These are phyloP conservation scores for Flaveria robusta DNA, from an alignment of 129 eudicot species.

Conservation along the genomic window DNA sequence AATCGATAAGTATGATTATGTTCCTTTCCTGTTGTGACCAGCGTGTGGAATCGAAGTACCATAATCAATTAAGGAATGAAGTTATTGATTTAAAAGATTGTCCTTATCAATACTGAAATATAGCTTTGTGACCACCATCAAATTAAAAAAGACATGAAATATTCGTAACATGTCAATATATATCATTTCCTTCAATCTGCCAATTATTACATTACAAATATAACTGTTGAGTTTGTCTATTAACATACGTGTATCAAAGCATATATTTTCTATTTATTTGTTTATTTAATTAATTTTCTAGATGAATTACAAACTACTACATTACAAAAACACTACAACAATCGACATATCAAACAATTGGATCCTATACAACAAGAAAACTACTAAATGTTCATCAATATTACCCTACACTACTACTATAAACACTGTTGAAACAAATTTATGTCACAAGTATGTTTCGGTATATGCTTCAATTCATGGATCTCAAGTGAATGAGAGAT, in stretches of 20 bases:
- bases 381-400: background rate
- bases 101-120: constrained; percentile 27
- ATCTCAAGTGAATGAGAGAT: too few relatives aligned
- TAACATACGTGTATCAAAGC: constrained; percentile 13
- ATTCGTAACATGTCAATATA: constrained; percentile 23
- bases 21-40: too few relatives aligned
- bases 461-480: too few relatives aligned
- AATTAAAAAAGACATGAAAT: constrained; percentile 31
- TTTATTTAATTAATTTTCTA: background rate
- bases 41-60: too few relatives aligned
- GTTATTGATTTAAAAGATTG: constrained; percentile 4
- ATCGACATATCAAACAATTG: background rate
- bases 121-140: constrained; percentile 27
- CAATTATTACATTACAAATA: constrained; percentile 28
- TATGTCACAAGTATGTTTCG: too few relatives aligned
- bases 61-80: background rate
- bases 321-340: background rate
- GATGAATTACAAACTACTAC: constrained; percentile 21
- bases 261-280: background rate
- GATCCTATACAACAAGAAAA: constrained; percentile 22
- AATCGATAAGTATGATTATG: too few relatives aligned
- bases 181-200: constrained; percentile 15
- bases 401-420: background rate
- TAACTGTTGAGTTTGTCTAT: constrained; percentile 16
- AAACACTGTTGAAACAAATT: background rate